Evolutionary conservation across 805 yeast genomes (phyloP), one percentile per base, ranked within the genome.

Genomic region (Brettanomyces nanus): DNA sequence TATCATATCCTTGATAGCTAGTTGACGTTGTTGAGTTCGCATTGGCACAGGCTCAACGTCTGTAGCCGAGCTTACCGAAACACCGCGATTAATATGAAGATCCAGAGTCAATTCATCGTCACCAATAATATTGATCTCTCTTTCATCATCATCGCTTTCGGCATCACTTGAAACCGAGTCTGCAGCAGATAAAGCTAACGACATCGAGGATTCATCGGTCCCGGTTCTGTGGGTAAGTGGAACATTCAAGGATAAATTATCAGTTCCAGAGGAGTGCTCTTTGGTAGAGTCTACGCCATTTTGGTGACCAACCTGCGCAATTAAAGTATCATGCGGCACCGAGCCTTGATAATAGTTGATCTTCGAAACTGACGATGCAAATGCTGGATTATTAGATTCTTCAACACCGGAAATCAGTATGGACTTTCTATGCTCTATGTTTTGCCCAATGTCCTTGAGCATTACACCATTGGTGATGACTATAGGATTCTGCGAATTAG

Each of bases 11-110:
- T 54, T 48, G 6, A 55, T 51, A 2, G 51, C 51, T 34, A 51
- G 39, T 31, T 53, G 60, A 20, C 57, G 36, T 26, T 52, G 56
- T 35, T 49, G 52, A 4, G 58, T 55, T 31, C 61, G 46, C 54
- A 52, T 53, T 13, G 54, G 53, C 3, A 44, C n/a, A n/a, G n/a
- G n/a, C n/a, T n/a, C n/a, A n/a, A n/a, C n/a, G n/a, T n/a, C n/a
- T n/a, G n/a, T n/a, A n/a, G n/a, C n/a, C n/a, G n/a, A n/a, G n/a
- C n/a, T n/a, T n/a, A n/a, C n/a, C n/a, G n/a, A n/a, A n/a, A n/a
- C n/a, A n/a, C n/a, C n/a, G n/a, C n/a, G n/a, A n/a, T n/a, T n/a
- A n/a, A n/a, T n/a, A n/a, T n/a, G n/a, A n/a, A n/a, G n/a, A n/a
- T n/a, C n/a, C n/a, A n/a, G n/a, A n/a, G n/a, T n/a, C n/a, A n/a